Evolutionary conservation across 306 rosid species (phyloP), one percentile per base, ranked within the genome.

Genomic region (Glycine tomentella): DNA sequence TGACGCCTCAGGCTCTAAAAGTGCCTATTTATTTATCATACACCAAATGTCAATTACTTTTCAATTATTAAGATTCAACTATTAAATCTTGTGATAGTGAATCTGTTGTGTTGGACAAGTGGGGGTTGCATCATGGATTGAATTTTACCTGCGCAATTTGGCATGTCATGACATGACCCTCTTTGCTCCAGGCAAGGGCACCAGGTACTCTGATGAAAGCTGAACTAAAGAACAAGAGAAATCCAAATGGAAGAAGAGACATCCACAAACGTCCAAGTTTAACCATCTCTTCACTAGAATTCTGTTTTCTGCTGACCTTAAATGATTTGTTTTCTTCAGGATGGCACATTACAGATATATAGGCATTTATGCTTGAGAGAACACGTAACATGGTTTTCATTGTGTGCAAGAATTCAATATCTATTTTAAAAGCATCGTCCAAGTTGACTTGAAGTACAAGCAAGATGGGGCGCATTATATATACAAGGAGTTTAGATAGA

Each of bases 181-280:
- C 99, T 85, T 95, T 93, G 86, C 99, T 95, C 97, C 99, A 95
- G 8, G 88, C 97, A 91, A 85, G 7, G 90, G 87, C 89, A 87
- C 80, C 44, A 75, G 93, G 94, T 9, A 84, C 50, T 2, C n/a
- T 31, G 7, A 73, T 77, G 74, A 90, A 86, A 75, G 69, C 72
- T 76, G 82, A 82, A 76, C 82, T 45, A 13, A 88, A 66, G 34
- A 91, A 49, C 85, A 86, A 69, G 69, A 89, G 34, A 69, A 83
- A 78, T 69, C 81, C 86, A 20, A 82, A 63, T 53, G 81, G 52
- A 68, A 82, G 52, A 69, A 82, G 62, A 74, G 72, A 78, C 56
- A 78, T 33, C 75, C 69, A 16, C 66, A 53, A 69, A 0, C 72
- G 68, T 76, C 76, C 65, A 3, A 58, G 34, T 55, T 45, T 83